Conservation (phyloP, 768 basidiomycete genomes). For the Hygrophorus russula region DNA sequence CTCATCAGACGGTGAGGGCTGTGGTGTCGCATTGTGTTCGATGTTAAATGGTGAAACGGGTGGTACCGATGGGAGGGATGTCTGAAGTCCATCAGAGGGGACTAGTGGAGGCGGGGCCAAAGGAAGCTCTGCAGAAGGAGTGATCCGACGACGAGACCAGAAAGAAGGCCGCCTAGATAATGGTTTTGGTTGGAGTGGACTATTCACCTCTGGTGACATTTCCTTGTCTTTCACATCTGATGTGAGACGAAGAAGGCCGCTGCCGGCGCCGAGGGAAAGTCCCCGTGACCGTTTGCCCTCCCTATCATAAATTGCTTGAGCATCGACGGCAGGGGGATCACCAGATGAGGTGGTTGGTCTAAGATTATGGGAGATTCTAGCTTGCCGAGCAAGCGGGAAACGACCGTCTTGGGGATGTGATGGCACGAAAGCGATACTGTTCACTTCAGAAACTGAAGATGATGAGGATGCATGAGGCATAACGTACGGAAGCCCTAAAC, state of each 20-base stretch:
- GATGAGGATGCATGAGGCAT: slow-evolving; percentile 31
- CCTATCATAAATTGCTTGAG: slow-evolving; percentile 6
- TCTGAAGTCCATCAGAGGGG: slow-evolving; percentile 6
- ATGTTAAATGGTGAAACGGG: slow-evolving; percentile 18
- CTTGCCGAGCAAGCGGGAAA: background rate
- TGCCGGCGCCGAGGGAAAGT: slow-evolving; percentile 34
- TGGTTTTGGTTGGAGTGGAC: slow-evolving; percentile 20
- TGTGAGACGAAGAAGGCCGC: slow-evolving; percentile 17
- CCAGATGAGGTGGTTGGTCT: slow-evolving; percentile 13
- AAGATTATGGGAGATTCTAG: slow-evolving; percentile 40
- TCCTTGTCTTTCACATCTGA: slow-evolving; percentile 38
- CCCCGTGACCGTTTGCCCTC: slow-evolving; percentile 33
- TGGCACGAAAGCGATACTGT: slow-evolving; percentile 34
- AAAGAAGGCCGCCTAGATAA: slow-evolving; percentile 54
- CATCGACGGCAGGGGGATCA: slow-evolving; percentile 10
- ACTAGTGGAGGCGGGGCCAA: slow-evolving; percentile 1
- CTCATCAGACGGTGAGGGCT: slow-evolving; percentile 10
- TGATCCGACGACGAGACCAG: slow-evolving; percentile 43
- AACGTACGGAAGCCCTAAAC: slow-evolving; percentile 46
- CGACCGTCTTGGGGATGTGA: slow-evolving; percentile 8
- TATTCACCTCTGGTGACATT: slow-evolving; percentile 14
- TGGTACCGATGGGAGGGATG: slow-evolving; percentile 18
- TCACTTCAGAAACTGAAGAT: slow-evolving; percentile 34
- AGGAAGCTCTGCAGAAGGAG: slow-evolving; percentile 12
- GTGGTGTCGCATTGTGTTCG: slow-evolving; percentile 10